Evolutionary conservation across 148 eudicot species (phyloP).

Genomic region (Chenopodium berlandieri): DNA sequence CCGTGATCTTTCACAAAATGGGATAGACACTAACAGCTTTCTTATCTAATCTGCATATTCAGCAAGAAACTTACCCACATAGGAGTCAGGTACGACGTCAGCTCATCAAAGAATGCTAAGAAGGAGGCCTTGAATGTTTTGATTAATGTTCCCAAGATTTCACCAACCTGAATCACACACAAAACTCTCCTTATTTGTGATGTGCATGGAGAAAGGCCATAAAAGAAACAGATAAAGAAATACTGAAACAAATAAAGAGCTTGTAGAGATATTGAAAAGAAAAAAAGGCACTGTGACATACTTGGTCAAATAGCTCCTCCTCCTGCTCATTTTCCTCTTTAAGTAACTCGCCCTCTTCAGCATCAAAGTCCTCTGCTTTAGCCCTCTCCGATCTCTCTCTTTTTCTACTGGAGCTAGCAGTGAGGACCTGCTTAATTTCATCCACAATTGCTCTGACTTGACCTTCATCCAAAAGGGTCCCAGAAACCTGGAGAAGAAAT

Average conservation of each 20-base stretch:
- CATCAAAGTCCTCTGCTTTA: slow-evolving; percentile 97
- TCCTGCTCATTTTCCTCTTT: slow-evolving; percentile 95
- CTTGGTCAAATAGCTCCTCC: slow-evolving; percentile 95
- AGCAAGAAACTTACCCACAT: slow-evolving; percentile 76
- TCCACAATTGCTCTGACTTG: slow-evolving; percentile 89
- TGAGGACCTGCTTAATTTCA: slow-evolving; percentile 88
- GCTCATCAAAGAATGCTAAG: slow-evolving; percentile 91
- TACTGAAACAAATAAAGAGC: not conserved
- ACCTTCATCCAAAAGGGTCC: slow-evolving; percentile 72
- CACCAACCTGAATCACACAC: slow-evolving; percentile 65
- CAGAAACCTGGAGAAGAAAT: slow-evolving; percentile 55
- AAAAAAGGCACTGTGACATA: slow-evolving; percentile 25
- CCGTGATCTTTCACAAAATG: not conserved
- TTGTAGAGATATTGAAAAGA: not conserved
- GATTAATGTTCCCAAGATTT: slow-evolving; percentile 82
- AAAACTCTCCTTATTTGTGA: slow-evolving; percentile 9
- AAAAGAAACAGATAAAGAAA: not conserved
- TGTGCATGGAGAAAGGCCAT: not conserved
- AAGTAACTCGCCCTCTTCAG: slow-evolving; percentile 91
- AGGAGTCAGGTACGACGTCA: slow-evolving; percentile 82
- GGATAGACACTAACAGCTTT: not conserved
- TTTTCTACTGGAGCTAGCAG: slow-evolving; percentile 93
- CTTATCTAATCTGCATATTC: not conserved
- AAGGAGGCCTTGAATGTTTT: slow-evolving; percentile 88
- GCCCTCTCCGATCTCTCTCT: slow-evolving; percentile 82